phyloP scores from a whole-genome alignment of 306 rosid species.

The Canavalia ensiformis region DNA sequence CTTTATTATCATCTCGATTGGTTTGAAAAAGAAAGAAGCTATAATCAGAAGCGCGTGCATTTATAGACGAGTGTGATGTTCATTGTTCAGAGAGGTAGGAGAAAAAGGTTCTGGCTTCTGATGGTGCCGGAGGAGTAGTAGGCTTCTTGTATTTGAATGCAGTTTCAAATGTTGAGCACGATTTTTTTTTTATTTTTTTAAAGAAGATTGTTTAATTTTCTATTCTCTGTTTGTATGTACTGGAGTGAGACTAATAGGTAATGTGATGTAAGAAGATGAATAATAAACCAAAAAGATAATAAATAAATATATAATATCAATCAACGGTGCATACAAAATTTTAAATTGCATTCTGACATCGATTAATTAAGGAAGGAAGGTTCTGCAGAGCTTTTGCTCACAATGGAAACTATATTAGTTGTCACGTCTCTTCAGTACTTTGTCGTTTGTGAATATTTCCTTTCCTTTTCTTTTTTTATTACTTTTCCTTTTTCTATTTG shows the following conservation, averaged over 20 bases:
- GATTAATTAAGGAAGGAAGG: not conserved
- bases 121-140: constrained; percentile 22
- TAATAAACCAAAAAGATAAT: not conserved
- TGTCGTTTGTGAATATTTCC: no score
- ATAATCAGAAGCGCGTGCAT: constrained; percentile 42
- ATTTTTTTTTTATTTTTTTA: not conserved
- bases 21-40: not conserved
- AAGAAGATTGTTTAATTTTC: not conserved
- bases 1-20: constrained; percentile 10
- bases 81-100: not conserved
- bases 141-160: constrained; percentile 11
- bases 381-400: not conserved
- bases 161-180: constrained; percentile 4
- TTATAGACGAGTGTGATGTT: not conserved
- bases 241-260: not conserved
- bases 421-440: not conserved
- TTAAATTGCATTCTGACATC: not conserved
- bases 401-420: not conserved
- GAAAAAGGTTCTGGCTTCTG: not conserved
- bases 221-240: not conserved
- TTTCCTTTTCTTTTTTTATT: not conserved
- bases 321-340: not conserved
- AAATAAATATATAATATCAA: no score
- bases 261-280: not conserved
- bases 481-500: not conserved